These are phyloP conservation scores for Carpinus fangiana DNA, from an alignment of 306 rosid species.

Conservation along the genomic window DNA sequence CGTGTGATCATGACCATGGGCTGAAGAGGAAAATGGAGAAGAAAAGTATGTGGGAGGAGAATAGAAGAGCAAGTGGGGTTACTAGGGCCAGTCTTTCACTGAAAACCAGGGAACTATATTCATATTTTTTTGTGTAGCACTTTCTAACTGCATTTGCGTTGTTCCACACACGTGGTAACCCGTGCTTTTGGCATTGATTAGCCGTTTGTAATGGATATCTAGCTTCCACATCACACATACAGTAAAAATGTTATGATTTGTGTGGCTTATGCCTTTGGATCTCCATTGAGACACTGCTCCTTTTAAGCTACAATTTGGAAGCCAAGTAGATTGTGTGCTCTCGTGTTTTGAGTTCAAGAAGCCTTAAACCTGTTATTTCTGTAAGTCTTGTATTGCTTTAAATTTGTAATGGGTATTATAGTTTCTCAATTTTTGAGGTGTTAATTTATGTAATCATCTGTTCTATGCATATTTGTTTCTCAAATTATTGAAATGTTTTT, in stretches of 20 bases:
- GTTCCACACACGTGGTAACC: slow-evolving; percentile 45
- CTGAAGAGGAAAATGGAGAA: slow-evolving; percentile 29
- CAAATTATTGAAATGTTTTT: slow-evolving; percentile 33
- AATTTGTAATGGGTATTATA: slow-evolving; percentile 30
- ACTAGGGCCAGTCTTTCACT: slow-evolving; percentile 52
- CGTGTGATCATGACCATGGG: slow-evolving; percentile 11
- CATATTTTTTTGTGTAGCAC: slow-evolving; percentile 32
- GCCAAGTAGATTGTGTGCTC: slow-evolving; percentile 6
- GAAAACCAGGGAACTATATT: slow-evolving; percentile 68
- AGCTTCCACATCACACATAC: slow-evolving; percentile 35
- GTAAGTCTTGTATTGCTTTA: slow-evolving; percentile 36
- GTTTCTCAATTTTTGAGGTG: slow-evolving; percentile 28
- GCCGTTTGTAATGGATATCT: slow-evolving; percentile 23
- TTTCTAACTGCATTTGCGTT: slow-evolving; percentile 45
- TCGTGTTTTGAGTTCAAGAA: slow-evolving; percentile 26
- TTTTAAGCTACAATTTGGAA: slow-evolving; percentile 11
- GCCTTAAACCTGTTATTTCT: slow-evolving; percentile 10
- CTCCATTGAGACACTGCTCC: slow-evolving; percentile 28
- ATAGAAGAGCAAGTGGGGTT: slow-evolving; percentile 67
- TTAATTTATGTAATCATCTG: slow-evolving; percentile 1
- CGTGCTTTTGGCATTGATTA: slow-evolving; percentile 38
- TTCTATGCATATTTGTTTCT: slow-evolving; percentile 16
- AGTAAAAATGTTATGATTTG: slow-evolving; percentile 33
- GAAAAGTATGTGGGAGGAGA: slow-evolving; percentile 32
- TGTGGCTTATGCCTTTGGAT: slow-evolving; percentile 38